phyloP scores from a whole-genome alignment of 1,284 basidiomycete genomes.

The Ceratobasidium theobromae region DNA sequence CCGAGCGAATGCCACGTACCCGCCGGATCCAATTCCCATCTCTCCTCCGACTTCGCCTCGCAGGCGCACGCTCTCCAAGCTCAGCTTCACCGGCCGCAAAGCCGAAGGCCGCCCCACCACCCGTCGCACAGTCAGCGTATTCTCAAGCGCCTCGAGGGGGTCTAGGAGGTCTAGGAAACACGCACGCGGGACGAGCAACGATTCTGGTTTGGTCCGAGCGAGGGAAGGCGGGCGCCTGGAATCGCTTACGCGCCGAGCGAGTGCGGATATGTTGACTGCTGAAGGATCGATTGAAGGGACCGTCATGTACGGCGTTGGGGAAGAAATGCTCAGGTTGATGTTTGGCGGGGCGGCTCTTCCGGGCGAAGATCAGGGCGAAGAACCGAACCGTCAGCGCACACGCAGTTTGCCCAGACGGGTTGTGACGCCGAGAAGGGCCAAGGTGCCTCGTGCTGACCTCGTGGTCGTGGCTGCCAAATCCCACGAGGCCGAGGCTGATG shows the following conservation, averaged over 20 bases:
- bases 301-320: conserved; percentile 21
- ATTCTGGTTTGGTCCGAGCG: background rate
- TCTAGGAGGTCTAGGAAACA: background rate
- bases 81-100: background rate
- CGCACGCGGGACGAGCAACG: background rate
- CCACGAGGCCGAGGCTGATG: conserved; percentile 10
- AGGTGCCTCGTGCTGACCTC: conserved; percentile 8
- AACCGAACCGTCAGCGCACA: conserved; percentile 1
- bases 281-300: conserved; percentile 16
- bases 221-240: background rate
- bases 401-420: conserved; percentile 18
- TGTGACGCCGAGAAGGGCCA: background rate
- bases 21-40: background rate
- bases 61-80: conserved; percentile 3
- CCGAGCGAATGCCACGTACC: background rate
- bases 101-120: background rate
- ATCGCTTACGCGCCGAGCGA: background rate
- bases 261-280: conserved; percentile 13
- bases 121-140: conserved; percentile 1
- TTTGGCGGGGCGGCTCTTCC: background rate
- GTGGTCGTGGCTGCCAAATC: background rate
- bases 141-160: background rate
- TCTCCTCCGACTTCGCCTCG: conserved; percentile 11
- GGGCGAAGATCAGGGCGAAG: background rate
- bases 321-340: conserved; percentile 28